Evolutionary conservation across 805 yeast species (phyloP), one percentile per base, ranked within the genome.

Genomic region (Diddensiella transvaalensis): DNA sequence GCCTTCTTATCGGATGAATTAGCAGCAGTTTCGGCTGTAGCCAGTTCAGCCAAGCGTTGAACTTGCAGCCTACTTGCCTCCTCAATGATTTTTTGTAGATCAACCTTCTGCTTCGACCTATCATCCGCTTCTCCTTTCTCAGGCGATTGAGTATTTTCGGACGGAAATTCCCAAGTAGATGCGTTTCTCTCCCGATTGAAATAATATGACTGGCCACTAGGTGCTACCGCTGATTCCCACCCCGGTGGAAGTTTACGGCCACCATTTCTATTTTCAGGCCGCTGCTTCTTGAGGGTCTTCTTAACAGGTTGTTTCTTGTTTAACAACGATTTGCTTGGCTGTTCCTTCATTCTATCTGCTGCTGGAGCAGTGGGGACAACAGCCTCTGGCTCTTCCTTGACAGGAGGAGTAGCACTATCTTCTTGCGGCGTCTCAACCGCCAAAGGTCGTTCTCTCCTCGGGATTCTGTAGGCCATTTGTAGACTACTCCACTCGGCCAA

Each of bases 391-490:
- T 60, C 61, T 50, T 54, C 66, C 51, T 30, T 54, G 29, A 29
- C 46, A 4, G 40, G 22, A 13, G 52, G 46, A 15, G 54, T 30
- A 17, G 48, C 29, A 13, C 42, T 22, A 37, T 35, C 45, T 15
- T 18, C 46, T 30, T 39, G 40, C 37, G 41, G 54, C 26, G n/a
- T 32, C 40, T 48, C 59, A 10, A 6, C 26, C 19, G 37, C 33
- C 30, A 46, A 52, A 2, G 47, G 52, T 5, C 60, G 50, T 35
- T 61, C 67, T 35, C 74, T 74, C 57, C 90, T 83, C 1, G 95
- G 90, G 44, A 91, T 90, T 40, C 93, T 77, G 61, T 83, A 86
- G n/a, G 89, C 90, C 77, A 87, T 80, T 61, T 85, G 83, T 50
- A 87, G 76, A 22, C 70, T 69, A 40, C 82, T 71, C 97, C 97